Percentiles rank a stretch among this genome's conserved stretches.
These are phyloP conservation scores for Fusarium sp. DNA, from an alignment of 2,329 filamentous ascomycete species.

Conservation along the genomic window DNA sequence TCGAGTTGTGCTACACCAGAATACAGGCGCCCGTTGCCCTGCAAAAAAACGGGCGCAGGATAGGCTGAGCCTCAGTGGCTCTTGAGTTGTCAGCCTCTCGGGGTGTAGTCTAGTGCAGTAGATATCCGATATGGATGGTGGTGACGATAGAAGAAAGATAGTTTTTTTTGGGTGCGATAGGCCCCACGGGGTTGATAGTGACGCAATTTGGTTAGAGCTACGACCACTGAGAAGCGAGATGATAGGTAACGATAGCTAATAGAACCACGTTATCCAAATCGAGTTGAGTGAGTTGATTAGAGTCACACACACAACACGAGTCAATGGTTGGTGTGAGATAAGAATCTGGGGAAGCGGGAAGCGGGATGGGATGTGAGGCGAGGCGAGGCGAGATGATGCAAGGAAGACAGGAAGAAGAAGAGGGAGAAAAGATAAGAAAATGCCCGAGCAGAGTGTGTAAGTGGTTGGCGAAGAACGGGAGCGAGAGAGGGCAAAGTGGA, in stretches of 20 bases:
- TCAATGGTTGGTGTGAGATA: conserved; percentile 50
- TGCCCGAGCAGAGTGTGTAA: conserved; percentile 45
- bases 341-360: conserved; percentile 51
- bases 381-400: conserved; percentile 25
- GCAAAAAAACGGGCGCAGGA: conserved; percentile 45
- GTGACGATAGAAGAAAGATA: conserved; percentile 28
- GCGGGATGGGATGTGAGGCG: conserved; percentile 30
- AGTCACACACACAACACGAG: conserved; percentile 31
- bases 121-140: conserved; percentile 26
- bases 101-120: conserved; percentile 22
- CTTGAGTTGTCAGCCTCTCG: conserved; percentile 32
- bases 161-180: conserved; percentile 27
- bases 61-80: conserved; percentile 46
- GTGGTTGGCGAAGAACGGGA: conserved; percentile 39
- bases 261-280: conserved; percentile 50
- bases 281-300: conserved; percentile 31
- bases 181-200: conserved; percentile 48
- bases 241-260: conserved; percentile 48
- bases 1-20: conserved; percentile 35
- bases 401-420: conserved; percentile 33
- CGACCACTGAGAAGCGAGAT: conserved; percentile 47
- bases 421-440: conserved; percentile 46
- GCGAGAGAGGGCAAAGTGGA: conserved; percentile 46
- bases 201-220: conserved; percentile 49
- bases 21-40: conserved; percentile 47